Conservation (phyloP, 768 basidiomycete genomes). For the Hortiboletus campestris region DNA sequence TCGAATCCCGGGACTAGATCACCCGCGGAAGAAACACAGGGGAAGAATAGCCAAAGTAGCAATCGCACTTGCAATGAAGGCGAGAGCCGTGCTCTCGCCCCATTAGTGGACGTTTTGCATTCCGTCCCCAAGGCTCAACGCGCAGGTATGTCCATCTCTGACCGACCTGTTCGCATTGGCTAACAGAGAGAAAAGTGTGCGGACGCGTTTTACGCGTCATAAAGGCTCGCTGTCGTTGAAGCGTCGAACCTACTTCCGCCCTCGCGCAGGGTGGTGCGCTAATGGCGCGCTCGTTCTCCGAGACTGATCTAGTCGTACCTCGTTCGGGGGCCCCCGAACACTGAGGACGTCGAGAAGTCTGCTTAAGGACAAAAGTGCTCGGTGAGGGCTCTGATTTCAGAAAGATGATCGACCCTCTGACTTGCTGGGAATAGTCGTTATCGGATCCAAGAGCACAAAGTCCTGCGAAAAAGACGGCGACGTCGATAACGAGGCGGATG, state of each 20-base stretch:
- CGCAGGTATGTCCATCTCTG: background rate
- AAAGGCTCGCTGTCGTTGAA: background rate
- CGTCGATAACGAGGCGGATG: slow-evolving; percentile 3
- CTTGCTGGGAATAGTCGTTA: background rate
- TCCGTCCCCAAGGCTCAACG: background rate
- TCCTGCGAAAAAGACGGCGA: background rate
- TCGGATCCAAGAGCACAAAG: background rate
- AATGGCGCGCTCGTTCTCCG: background rate
- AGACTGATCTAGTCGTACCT: background rate
- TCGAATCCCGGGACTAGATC: background rate
- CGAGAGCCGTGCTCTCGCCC: background rate
- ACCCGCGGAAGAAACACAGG: background rate
- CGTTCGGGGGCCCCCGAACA: background rate
- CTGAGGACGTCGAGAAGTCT: background rate
- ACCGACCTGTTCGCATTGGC: background rate
- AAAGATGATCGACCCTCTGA: background rate
- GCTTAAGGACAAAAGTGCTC: background rate
- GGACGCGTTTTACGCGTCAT: background rate
- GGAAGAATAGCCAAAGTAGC: background rate
- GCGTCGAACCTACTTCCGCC: background rate
- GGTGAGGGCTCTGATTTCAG: background rate
- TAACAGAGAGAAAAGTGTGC: background rate
- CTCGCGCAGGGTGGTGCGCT: background rate
- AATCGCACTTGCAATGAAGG: no score
- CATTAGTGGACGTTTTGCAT: background rate